Conservation (phyloP, 2,329 filamentous ascomycete genomes). For the Cytospora chrysosperma region DNA sequence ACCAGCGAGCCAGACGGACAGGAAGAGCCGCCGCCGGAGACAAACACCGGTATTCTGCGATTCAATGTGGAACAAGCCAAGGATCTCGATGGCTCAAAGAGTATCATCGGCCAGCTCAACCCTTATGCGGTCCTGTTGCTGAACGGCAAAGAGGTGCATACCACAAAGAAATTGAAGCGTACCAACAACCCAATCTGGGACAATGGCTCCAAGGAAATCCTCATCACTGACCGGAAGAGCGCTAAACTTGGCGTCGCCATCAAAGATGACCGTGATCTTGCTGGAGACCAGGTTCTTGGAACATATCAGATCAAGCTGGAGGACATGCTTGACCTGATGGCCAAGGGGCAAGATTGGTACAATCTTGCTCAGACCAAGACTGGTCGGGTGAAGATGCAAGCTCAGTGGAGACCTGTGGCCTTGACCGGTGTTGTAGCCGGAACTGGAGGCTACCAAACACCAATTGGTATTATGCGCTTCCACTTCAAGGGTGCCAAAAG, state of each 20-base stretch:
- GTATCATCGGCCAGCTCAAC: conserved; percentile 84
- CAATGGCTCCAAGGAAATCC: conserved; percentile 86
- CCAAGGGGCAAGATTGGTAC: conserved; percentile 96
- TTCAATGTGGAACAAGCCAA: conserved; percentile 96
- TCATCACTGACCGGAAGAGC: conserved; percentile 89
- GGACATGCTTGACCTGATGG: conserved; percentile 87
- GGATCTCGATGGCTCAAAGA: conserved; percentile 90
- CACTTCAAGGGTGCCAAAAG: conserved; percentile 83
- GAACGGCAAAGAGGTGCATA: conserved; percentile 88
- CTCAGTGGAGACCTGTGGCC: conserved; percentile 94
- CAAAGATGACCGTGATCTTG: conserved; percentile 90
- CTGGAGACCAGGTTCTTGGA: conserved; percentile 79
- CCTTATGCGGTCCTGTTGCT: conserved; percentile 86
- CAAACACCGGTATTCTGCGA: conserved; percentile 88
- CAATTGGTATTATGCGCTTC: conserved; percentile 91
- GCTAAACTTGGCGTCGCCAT: conserved; percentile 88
- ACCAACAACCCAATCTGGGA: conserved; percentile 98
- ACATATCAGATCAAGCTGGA: conserved; percentile 95
- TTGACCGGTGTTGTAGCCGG: conserved; percentile 74
- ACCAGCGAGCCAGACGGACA: conserved; percentile 73
- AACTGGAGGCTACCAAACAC: conserved; percentile 86
- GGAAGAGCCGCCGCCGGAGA: conserved; percentile 76
- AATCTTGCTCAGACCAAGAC: conserved; percentile 77
- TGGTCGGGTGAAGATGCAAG: conserved; percentile 84
- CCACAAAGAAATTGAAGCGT: conserved; percentile 89